Evolutionary conservation across 2,329 filamentous ascomycete species (phyloP).

Genomic region (Cercospora zeae-maydis): DNA sequence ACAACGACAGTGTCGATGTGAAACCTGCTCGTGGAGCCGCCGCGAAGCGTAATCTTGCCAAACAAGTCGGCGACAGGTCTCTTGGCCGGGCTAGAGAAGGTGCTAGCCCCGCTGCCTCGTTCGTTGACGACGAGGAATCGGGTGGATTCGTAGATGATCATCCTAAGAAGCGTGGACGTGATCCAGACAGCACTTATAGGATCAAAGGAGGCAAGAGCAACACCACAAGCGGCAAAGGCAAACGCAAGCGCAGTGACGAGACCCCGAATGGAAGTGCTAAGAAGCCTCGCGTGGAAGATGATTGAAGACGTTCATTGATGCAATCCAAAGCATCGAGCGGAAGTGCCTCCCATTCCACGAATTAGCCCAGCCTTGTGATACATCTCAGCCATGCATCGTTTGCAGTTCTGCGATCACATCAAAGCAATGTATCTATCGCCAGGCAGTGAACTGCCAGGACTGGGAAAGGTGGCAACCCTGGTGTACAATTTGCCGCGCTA

Average conservation of each 20-base stretch:
- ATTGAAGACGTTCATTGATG: not conserved
- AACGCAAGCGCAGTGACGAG: constrained; percentile 30
- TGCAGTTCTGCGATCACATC: not conserved
- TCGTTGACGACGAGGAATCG: constrained; percentile 42
- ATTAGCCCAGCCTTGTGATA: not conserved
- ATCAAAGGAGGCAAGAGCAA: constrained; percentile 48
- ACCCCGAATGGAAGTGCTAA: constrained; percentile 21
- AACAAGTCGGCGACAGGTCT: constrained; percentile 37
- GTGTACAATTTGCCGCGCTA: not conserved
- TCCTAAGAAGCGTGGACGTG: constrained; percentile 36
- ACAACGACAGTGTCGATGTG: constrained; percentile 75
- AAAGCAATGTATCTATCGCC: not conserved
- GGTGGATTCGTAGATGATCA: constrained; percentile 24
- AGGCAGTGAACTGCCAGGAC: not conserved
- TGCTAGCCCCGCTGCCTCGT: constrained; percentile 34
- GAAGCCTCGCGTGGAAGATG: constrained; percentile 24
- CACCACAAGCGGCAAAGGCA: constrained; percentile 43
- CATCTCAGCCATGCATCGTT: not conserved
- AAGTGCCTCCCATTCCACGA: not conserved
- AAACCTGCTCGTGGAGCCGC: constrained; percentile 51
- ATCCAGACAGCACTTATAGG: constrained; percentile 44
- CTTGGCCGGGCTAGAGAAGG: constrained; percentile 36
- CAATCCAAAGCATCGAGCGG: not conserved
- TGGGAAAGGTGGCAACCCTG: not conserved
- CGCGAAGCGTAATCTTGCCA: constrained; percentile 33